phyloP scores from a whole-genome alignment of 306 rosid genomes.

The Gleditsia sinensis region DNA sequence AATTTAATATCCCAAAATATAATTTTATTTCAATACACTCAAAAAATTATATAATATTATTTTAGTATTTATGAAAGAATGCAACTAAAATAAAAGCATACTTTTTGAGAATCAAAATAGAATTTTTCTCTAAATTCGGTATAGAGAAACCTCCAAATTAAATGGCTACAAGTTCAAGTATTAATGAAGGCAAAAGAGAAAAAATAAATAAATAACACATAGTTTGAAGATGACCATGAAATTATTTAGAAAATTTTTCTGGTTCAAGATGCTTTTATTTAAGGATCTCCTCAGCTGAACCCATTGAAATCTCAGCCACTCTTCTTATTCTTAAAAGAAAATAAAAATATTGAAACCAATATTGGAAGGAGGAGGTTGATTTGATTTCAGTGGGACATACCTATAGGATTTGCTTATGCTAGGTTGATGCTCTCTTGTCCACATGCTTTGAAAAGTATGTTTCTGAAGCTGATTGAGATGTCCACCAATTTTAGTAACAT shows the following conservation, averaged over 20 bases:
- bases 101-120: no score
- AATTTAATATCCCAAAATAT: no score
- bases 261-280: constrained; percentile 1
- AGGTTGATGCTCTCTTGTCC: constrained; percentile 24
- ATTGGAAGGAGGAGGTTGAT: neutral
- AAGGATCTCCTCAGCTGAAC: constrained; percentile 9
- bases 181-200: no score
- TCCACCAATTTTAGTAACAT: neutral
- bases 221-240: neutral
- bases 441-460: constrained; percentile 28
- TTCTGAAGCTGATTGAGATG: constrained; percentile 17
- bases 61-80: no score
- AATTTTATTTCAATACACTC: no score
- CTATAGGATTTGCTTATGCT: constrained; percentile 22
- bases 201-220: no score
- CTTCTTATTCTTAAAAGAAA: neutral
- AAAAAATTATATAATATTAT: no score
- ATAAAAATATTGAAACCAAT: neutral
- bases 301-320: constrained; percentile 22
- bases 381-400: neutral
- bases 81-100: no score
- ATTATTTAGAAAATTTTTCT: no score
- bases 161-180: no score
- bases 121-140: no score
- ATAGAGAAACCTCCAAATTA: no score